Evolutionary conservation across 129 eudicot species (phyloP), one percentile per base, ranked within the genome.

Genomic region (Centella asiatica): DNA sequence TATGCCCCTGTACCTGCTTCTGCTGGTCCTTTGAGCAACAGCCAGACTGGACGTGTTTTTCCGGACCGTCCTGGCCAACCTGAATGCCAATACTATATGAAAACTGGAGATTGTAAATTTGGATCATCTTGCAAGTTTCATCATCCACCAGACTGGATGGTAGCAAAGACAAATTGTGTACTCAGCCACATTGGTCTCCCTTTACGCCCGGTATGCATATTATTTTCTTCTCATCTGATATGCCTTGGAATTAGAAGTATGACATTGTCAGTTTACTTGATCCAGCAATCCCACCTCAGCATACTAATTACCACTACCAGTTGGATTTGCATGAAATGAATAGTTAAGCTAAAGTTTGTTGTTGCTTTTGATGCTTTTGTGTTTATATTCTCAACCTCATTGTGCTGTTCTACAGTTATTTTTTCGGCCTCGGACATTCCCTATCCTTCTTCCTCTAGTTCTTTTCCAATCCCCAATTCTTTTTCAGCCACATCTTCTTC

Each of bases 51-150:
- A 76, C 71, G 70, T 26, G 42, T 69, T 19, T 86, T 83, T 74
- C 95, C 95, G 13, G 85, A 83, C 71, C 75, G 97, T 66, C 93
- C 93, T 23, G 97, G 97, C 45, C 81, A 78, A 72, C 89, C 95
- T n/a, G 94, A 83, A 45, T 90, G 97, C 55, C 83, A 86, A 55
- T 83, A 86, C 77, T 90, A 90, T 73, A 74, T 90, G 87, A 90
- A 78, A 81, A 86, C 89, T 5, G 97, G 97, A 33, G 93, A 83
- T 73, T 90, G 97, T 66, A 90, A 86, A 75, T 90, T 78, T 45
- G 95, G 97, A 57, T 69, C 81, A 4, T 83, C 97, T 44, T 90
- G 97, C 78, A 90, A 78, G 85, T 90, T 66, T 81, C 83, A 90
- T 70, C 97, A 90, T 77, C 95, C 97, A 22, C 81, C 94, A 42